Base-by-base conservation (phyloP, 139 green algal genomes). In the Closterium sp. region DNA sequence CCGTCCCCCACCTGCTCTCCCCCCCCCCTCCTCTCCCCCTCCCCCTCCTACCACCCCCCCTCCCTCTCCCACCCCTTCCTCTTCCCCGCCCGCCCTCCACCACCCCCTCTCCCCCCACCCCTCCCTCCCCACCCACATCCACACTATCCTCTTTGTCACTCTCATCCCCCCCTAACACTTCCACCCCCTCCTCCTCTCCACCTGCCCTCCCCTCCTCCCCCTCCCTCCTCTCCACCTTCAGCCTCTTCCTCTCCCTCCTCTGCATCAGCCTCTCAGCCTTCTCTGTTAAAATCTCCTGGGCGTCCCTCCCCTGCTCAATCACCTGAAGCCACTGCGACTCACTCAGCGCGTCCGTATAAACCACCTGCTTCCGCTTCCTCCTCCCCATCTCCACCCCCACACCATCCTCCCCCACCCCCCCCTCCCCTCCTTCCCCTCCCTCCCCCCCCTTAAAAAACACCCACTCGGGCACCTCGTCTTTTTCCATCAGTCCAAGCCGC, bases 381-480 rank as follows among this genome's bases (percentile, higher is more conserved):
- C 86, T 95, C 21, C 89, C 38, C 31, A 92, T 42, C 31, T 28
- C 30, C 29, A 42, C 13, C 31, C 70, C 34, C 28, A 0, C 86
- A 0, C 50, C 88, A 30, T 27, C 28, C 28, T 89, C 31, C 21
- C 30, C 86, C 31, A 31, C 89, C 1, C 9, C 86, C 9, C 91
- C 90, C 17, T 29, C 27, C 38, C 9, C 88, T 0, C 50, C 94
- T 1, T 95, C 85, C 70, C 29, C 91, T 32, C 86, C 88, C 45
- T 21, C 29, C 70, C 88, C 70, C 9, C 30, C 94, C 29, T 94
- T 31, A 21, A 86, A 30, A 29, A 94, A 89, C 70, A 95, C 96
- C 94, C 95, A 96, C 11, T 90, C 91, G 17, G 96, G 96, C 79
- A 97, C 79, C 92, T 97, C 96, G 7, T 96, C 92, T 31, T 94